phyloP scores from a whole-genome alignment of 2,329 filamentous ascomycete genomes.

The Pseudogymnoascus sp. region DNA sequence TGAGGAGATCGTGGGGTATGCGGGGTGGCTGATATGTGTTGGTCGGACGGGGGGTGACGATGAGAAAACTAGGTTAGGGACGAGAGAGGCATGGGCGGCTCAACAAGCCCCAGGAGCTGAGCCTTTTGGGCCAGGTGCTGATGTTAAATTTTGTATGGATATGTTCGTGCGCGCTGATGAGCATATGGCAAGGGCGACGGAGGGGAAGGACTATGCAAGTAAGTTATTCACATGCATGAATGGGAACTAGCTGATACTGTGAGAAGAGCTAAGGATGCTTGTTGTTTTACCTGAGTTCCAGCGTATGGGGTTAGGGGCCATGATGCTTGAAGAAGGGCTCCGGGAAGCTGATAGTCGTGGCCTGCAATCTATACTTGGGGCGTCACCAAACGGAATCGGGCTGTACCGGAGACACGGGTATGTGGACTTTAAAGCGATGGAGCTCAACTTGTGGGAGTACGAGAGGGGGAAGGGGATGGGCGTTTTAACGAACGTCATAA shows the following conservation, averaged over 20 bases:
- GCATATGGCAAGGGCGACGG: slow-evolving; percentile 17
- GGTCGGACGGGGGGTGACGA: not conserved
- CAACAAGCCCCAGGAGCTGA: not conserved
- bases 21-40: slow-evolving; percentile 15
- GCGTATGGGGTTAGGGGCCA: slow-evolving; percentile 20
- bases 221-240: not conserved
- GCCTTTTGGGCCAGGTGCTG: slow-evolving; percentile 17
- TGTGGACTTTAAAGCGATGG: slow-evolving; percentile 16
- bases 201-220: slow-evolving; percentile 20
- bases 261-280: slow-evolving; percentile 20
- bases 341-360: slow-evolving; percentile 16
- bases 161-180: slow-evolving; percentile 20
- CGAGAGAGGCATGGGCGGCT: not conserved
- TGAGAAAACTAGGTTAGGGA: not conserved
- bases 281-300: slow-evolving; percentile 19
- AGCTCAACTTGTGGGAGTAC: slow-evolving; percentile 22
- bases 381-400: slow-evolving; percentile 19
- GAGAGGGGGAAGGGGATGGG: slow-evolving; percentile 21
- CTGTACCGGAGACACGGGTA: slow-evolving; percentile 24
- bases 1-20: slow-evolving; percentile 17
- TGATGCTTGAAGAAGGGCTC: slow-evolving; percentile 19
- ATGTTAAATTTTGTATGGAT: slow-evolving; percentile 22
- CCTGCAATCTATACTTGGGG: slow-evolving; percentile 22
- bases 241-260: not conserved
- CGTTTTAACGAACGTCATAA: slow-evolving; percentile 16